A percentile compares a stretch with the other conserved stretches of the same genome.
Evolutionary conservation across 2,329 filamentous ascomycete species (phyloP).

Genomic region (Diaporthe ilicicola): DNA sequence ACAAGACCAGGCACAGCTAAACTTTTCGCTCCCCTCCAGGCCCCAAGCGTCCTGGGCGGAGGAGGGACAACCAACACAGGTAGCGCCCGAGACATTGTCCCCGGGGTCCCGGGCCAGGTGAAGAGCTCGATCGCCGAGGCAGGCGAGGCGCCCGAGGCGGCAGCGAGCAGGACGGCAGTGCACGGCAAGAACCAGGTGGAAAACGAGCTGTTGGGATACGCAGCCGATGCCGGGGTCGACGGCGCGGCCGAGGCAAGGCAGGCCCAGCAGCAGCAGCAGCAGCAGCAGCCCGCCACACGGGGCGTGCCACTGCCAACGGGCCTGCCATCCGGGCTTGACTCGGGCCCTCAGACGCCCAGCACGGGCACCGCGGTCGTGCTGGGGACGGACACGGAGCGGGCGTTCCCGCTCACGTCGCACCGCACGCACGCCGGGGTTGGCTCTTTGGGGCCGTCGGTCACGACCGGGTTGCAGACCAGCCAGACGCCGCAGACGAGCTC

Average conservation of each 20-base stretch:
- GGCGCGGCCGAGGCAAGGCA: not conserved
- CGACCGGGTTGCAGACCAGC: not conserved
- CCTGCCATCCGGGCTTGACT: not conserved
- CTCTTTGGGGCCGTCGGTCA: not conserved
- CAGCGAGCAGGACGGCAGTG: slow-evolving; percentile 73
- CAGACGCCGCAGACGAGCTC: not conserved
- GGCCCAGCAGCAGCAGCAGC: not conserved
- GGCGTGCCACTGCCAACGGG: not conserved
- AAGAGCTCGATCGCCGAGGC: slow-evolving; percentile 66
- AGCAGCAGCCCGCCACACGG: not conserved
- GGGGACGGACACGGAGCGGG: slow-evolving; percentile 20
- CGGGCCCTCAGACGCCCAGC: slow-evolving; percentile 14
- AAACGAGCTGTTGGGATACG: slow-evolving; percentile 74
- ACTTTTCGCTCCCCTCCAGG: not conserved
- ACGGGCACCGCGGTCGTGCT: slow-evolving; percentile 2
- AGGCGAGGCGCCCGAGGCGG: slow-evolving; percentile 73
- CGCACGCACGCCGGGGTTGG: not conserved
- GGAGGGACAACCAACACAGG: not conserved
- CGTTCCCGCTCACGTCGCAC: slow-evolving; percentile 22
- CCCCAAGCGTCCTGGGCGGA: not conserved
- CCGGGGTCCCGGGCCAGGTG: slow-evolving; percentile 63
- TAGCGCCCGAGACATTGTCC: slow-evolving; percentile 46
- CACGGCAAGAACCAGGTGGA: slow-evolving; percentile 79
- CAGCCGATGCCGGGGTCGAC: slow-evolving; percentile 40
- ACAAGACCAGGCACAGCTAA: not conserved